Conservation (phyloP, 345 rosid species). For the Boechera divaricarpa region DNA sequence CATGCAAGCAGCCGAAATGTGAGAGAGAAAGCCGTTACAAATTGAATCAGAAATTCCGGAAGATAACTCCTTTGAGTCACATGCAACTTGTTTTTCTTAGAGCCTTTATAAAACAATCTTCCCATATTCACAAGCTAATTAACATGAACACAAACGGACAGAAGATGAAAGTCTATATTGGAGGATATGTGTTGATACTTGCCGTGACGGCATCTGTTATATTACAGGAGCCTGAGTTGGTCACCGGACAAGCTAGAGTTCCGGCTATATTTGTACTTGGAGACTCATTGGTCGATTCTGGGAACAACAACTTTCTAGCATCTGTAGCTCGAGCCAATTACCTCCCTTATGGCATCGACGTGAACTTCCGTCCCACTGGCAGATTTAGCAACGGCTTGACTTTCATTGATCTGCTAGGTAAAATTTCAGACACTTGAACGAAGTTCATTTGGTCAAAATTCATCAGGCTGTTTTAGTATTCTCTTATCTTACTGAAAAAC, state of each 20-base stretch:
- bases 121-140: conserved; percentile 5
- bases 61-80: conserved; percentile 37
- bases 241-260: conserved; percentile 49
- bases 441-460: neutral
- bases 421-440: neutral
- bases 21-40: conserved; percentile 35
- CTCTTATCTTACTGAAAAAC: conserved; percentile 19
- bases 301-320: conserved; percentile 75
- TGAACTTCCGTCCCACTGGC: conserved; percentile 68
- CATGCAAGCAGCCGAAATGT: conserved; percentile 40
- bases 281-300: conserved; percentile 81
- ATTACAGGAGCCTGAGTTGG: conserved; percentile 38
- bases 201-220: conserved; percentile 28
- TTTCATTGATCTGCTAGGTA: conserved; percentile 72
- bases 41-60: conserved; percentile 35
- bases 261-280: conserved; percentile 88
- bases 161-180: conserved; percentile 21
- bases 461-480: neutral
- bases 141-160: conserved; percentile 10
- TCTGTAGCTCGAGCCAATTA: conserved; percentile 74
- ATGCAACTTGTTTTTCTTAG: conserved; percentile 33
- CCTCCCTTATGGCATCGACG: conserved; percentile 86
- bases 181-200: conserved; percentile 29
- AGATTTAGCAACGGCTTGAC: conserved; percentile 83
- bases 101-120: conserved; percentile 13